A percentile compares a stretch with the other conserved stretches of the same genome.
phyloP scores from a whole-genome alignment of 2,329 filamentous ascomycete species.

The Coniochaeta pulveracea region DNA sequence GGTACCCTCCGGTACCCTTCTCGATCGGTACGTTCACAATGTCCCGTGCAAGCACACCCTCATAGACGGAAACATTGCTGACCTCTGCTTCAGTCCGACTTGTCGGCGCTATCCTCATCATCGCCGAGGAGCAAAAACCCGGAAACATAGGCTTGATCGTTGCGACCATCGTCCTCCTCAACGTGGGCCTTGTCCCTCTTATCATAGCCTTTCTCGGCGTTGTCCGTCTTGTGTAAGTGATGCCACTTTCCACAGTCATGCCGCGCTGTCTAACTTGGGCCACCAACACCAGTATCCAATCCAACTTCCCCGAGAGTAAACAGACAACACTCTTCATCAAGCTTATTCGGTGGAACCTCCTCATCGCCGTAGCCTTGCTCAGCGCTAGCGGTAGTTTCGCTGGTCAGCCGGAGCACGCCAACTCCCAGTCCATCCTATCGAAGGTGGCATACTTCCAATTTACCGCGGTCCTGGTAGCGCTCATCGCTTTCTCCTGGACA shows the following conservation, averaged over 20 bases:
- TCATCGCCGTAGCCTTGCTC: background rate
- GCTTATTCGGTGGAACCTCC: background rate
- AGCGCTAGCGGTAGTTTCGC: background rate
- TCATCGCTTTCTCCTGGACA: background rate
- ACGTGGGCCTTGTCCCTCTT: constrained; percentile 1
- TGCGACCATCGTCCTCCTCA: background rate
- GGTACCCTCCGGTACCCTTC: constrained; percentile 7
- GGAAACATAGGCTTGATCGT: background rate
- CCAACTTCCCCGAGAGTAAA: background rate
- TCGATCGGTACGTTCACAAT: constrained; percentile 4
- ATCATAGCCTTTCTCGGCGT: background rate
- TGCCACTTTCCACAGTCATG: no score
- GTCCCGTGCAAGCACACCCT: background rate
- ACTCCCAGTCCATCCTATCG: background rate
- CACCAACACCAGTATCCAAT: background rate
- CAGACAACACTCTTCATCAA: background rate
- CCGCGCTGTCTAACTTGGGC: background rate
- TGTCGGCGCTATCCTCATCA: background rate
- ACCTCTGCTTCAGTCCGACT: background rate
- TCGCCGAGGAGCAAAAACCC: background rate
- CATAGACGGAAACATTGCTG: no score
- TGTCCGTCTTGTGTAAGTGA: background rate
- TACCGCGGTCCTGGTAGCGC: background rate
- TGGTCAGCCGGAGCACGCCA: background rate
- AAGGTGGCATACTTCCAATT: constrained; percentile 1